Evolutionary conservation across 768 basidiomycete species (phyloP).

Genomic region (Serendipita sp.): DNA sequence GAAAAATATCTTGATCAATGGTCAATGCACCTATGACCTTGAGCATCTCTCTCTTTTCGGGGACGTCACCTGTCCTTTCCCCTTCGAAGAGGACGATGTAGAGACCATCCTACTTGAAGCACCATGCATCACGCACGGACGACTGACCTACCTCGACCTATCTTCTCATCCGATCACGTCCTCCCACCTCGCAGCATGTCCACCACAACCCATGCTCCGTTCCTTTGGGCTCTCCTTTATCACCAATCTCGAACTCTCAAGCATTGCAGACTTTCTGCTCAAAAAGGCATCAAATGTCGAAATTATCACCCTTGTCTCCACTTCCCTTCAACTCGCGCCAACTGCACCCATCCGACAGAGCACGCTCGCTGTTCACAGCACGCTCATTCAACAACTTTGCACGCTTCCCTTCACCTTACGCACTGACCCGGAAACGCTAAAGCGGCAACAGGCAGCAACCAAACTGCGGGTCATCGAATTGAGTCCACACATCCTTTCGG

Average conservation of each 20-base stretch:
- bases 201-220: conserved; percentile 55
- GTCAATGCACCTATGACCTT: conserved; percentile 44
- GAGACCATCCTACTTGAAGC: conserved; percentile 48
- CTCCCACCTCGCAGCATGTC: conserved; percentile 30
- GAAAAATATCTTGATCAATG: conserved; percentile 50
- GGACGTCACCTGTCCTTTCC: conserved; percentile 65
- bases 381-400: conserved; percentile 66
- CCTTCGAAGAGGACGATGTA: conserved; percentile 52
- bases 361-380: conserved; percentile 57
- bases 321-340: conserved; percentile 53
- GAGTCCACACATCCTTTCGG: conserved; percentile 48
- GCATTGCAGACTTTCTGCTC: conserved; percentile 51
- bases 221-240: conserved; percentile 86
- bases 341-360: conserved; percentile 32
- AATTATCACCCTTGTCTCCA: conserved; percentile 64
- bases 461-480: conserved; percentile 78
- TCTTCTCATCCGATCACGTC: conserved; percentile 64
- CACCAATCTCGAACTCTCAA: conserved; percentile 45
- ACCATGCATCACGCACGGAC: conserved; percentile 61
- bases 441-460: conserved; percentile 27
- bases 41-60: conserved; percentile 79
- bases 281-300: conserved; percentile 62
- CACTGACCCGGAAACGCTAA: conserved; percentile 24
- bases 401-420: conserved; percentile 43
- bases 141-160: conserved; percentile 76